Base-by-base conservation (phyloP, 192 early-diverging fungal species). In the Mortierella claussenii region DNA sequence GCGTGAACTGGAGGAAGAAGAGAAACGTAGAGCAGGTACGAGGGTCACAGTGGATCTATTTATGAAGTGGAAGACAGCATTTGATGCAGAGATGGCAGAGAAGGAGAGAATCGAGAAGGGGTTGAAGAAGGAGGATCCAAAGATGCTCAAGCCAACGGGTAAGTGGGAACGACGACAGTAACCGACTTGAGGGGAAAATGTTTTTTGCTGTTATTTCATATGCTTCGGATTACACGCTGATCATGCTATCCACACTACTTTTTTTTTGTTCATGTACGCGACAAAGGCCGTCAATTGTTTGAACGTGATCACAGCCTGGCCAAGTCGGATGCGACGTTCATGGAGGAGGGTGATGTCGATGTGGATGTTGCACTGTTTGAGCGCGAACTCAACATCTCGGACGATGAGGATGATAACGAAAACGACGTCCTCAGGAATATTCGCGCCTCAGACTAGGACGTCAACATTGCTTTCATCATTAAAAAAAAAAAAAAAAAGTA, bases 271-370 rank as follows among this genome's bases (percentile, higher is more conserved):
- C 3, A 11, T 31, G 26, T 32, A 15, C 15, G 3, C 20, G 13
- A 28, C 13, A 55, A 83, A 80, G 96, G 95, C 21, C 86, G 94
- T 36, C 90, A 96, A 84, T 78, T 96, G 83, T 98, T 98, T 71
- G 95, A 96, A 78, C 90, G 94, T 61, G 93, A 98, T 79, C 86
- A 87, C 81, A 81, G 89, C 32, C 85, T 98, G 56, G 94, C 92
- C 40, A 83, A 84, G 68, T 93, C 91, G 13, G 97, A 98, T 81
- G 83, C 89, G 30, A 87, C 80, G 24, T 90, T 87, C 65, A 87
- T 94, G 79, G 88, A 90, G 34, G 96, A 96, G 17, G 96, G 90
- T 27, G 96, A 96, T 79, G 91, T 91, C 27, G 84, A 90, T 13
- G 94, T 97, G 20, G 95, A 95, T 74, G 71, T 91, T 18, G 84